Conservation (phyloP, 176 grass and related monocot genomes). For the Chloris gayana region DNA sequence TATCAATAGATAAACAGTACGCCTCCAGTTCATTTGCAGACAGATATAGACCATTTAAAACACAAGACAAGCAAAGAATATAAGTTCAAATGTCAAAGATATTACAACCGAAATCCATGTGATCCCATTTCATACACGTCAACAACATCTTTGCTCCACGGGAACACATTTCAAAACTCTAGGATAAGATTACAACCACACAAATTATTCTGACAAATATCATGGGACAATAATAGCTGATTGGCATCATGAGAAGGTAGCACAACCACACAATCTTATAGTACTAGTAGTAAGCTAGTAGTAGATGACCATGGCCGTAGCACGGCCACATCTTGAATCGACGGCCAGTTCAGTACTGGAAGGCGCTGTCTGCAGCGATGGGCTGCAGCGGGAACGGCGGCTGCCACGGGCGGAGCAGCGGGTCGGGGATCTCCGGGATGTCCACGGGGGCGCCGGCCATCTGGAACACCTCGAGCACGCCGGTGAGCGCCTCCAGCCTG, state of each 20-base stretch:
- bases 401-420: constrained; percentile 71
- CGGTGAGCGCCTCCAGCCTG: constrained; percentile 47
- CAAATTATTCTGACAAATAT: constrained; percentile 5
- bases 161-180: not conserved
- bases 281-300: not conserved
- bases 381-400: constrained; percentile 50
- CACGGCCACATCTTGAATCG: not conserved
- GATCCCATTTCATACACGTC: not conserved
- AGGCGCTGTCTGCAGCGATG: constrained; percentile 15
- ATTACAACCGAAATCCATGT: not conserved
- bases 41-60: too few relatives aligned
- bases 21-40: not conserved
- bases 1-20: not conserved
- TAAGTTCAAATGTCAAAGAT: not conserved
- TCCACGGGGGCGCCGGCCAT: constrained; percentile 59
- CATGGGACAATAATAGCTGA: constrained; percentile 36
- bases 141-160: not conserved
- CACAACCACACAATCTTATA: constrained; percentile 16
- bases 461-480: constrained; percentile 63
- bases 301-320: not conserved
- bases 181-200: not conserved
- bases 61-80: not conserved
- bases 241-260: constrained; percentile 6
- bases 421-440: constrained; percentile 65
- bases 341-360: constrained; percentile 45